These are phyloP conservation scores for Craterostigma plantagineum DNA, from an alignment of 257 asterid genomes.

Conservation along the genomic window DNA sequence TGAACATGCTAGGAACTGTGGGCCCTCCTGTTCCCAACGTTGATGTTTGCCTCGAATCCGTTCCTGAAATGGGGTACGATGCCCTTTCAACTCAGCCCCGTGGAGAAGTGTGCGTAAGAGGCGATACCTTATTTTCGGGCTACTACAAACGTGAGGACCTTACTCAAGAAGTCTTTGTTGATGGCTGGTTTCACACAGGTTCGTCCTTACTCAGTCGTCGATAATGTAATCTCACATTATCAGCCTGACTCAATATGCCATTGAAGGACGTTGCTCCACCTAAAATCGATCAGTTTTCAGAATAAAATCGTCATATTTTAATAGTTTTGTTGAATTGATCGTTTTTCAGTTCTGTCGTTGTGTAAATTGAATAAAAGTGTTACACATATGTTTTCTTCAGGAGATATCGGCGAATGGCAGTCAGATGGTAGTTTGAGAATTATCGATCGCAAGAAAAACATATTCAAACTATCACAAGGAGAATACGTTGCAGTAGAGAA, in stretches of 20 bases:
- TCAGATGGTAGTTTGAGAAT: constrained; percentile 80
- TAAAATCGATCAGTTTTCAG: no score
- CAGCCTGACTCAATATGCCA: no score
- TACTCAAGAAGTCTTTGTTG: constrained; percentile 65
- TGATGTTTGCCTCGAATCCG: constrained; percentile 86
- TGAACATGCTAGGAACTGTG: constrained; percentile 79
- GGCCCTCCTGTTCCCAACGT: constrained; percentile 97
- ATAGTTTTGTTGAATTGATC: no score
- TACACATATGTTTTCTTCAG: no score
- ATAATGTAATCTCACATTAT: no score
- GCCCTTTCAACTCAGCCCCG: constrained; percentile 65
- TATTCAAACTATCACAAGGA: constrained; percentile 95
- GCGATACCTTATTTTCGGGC: constrained; percentile 73
- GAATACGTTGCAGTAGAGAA: constrained; percentile 98
- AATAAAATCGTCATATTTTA: no score
- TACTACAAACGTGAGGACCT: constrained; percentile 88
- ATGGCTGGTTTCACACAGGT: constrained; percentile 99
- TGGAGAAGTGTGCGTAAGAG: constrained; percentile 88
- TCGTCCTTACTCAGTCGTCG: no score
- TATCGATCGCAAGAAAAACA: constrained; percentile 88
- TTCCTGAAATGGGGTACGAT: constrained; percentile 93
- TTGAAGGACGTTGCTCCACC: no score
- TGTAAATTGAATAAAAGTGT: no score
- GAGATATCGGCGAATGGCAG: constrained; percentile 95
- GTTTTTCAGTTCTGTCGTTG: no score